phyloP scores from a whole-genome alignment of 2,329 filamentous ascomycete genomes.

The Hymenoscyphus fructigenus region DNA sequence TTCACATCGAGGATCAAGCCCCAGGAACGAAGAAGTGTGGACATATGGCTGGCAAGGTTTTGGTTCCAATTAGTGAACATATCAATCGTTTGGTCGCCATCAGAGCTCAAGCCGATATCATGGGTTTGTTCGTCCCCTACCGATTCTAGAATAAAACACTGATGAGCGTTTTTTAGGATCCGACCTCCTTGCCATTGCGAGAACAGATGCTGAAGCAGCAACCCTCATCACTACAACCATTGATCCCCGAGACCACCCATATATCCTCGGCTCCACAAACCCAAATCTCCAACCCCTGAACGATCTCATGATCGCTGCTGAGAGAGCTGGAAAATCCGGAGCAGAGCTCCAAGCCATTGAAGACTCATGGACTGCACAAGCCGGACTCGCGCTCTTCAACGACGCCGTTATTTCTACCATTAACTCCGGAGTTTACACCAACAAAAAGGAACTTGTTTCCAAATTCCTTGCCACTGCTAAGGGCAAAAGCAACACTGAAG shows the following conservation, averaged over 20 bases:
- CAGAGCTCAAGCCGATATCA: conserved; percentile 95
- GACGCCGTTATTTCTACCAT: conserved; percentile 86
- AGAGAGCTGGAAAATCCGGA: conserved; percentile 77
- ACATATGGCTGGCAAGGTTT: conserved; percentile 97
- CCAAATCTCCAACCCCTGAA: conserved; percentile 77
- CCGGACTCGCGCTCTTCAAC: conserved; percentile 82
- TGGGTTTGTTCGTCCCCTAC: conserved; percentile 61
- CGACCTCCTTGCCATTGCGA: conserved; percentile 86
- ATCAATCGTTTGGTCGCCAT: conserved; percentile 97
- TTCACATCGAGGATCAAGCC: conserved; percentile 98
- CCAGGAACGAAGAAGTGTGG: conserved; percentile 99
- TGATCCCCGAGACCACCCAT: conserved; percentile 90
- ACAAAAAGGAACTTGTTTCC: conserved; percentile 67
- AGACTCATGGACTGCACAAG: conserved; percentile 79
- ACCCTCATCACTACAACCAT: conserved; percentile 97
- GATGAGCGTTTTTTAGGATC: conserved; percentile 50
- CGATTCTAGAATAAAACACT: conserved; percentile 19
- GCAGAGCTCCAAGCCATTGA: conserved; percentile 85
- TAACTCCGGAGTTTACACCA: conserved; percentile 61
- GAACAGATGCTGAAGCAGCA: conserved; percentile 95
- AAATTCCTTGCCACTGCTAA: conserved; percentile 67
- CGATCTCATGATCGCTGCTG: conserved; percentile 87
- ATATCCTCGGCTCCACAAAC: conserved; percentile 90
- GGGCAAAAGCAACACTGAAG: conserved; percentile 84
- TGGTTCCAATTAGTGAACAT: conserved; percentile 96